Evolutionary conservation across 176 grass and related monocot species (phyloP).

Genomic region (Oryza glumipatula): DNA sequence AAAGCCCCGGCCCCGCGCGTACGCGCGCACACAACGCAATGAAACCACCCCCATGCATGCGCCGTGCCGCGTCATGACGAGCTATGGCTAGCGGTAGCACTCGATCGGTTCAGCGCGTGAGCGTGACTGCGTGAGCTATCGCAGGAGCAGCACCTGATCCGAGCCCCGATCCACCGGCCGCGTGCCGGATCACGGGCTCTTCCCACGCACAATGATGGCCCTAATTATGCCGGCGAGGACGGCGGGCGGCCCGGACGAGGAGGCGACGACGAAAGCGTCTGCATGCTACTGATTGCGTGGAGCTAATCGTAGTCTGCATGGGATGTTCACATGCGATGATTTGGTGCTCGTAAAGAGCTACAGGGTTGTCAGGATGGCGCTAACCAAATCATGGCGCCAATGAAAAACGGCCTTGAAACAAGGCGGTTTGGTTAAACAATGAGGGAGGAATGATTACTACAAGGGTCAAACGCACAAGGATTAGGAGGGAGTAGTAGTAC

Average conservation of each 20-base stretch:
- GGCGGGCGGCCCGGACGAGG: too few relatives aligned
- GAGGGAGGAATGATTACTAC: constrained; percentile 1
- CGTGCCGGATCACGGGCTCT: background rate
- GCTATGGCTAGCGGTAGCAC: too few relatives aligned
- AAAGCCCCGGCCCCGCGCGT: too few relatives aligned
- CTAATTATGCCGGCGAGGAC: background rate
- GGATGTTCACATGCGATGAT: background rate
- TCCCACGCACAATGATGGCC: background rate
- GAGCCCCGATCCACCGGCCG: background rate
- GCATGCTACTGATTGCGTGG: background rate
- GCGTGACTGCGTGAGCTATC: background rate
- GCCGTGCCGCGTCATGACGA: background rate
- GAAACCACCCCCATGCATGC: background rate
- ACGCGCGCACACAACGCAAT: background rate
- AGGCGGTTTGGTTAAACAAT: constrained; percentile 13
- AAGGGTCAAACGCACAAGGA: constrained; percentile 17
- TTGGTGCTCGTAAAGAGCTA: background rate
- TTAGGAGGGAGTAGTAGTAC: background rate
- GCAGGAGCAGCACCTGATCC: background rate
- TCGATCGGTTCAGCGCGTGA: too few relatives aligned
- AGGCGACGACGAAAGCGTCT: background rate
- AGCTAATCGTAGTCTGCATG: background rate
- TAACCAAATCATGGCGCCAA: background rate
- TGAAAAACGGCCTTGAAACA: background rate
- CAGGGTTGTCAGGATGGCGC: background rate